These are phyloP conservation scores for Aspergillus glaucus DNA, from an alignment of 2,329 filamentous ascomycete genomes.

Conservation along the genomic window DNA sequence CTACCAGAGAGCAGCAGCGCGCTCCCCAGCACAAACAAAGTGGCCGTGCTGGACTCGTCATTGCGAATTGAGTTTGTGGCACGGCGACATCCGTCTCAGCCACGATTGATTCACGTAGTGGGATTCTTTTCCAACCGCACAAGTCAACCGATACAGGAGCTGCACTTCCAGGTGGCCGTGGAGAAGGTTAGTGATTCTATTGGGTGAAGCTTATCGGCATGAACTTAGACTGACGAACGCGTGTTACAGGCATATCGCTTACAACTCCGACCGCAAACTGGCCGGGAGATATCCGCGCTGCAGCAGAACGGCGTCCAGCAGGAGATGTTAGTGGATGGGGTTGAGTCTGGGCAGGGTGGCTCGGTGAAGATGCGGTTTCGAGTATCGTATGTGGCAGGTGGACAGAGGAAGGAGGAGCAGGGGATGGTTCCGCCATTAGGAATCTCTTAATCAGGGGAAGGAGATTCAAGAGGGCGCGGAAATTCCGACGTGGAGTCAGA, in stretches of 20 bases:
- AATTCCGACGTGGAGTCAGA: neutral
- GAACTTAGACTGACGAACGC: slow-evolving; percentile 1
- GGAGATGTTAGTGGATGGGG: slow-evolving; percentile 69
- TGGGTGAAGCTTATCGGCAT: neutral
- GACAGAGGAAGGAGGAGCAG: slow-evolving; percentile 62
- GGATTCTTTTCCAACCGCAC: slow-evolving; percentile 82
- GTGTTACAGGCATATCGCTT: slow-evolving; percentile 65
- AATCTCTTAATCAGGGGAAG: slow-evolving; percentile 49
- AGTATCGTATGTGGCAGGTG: slow-evolving; percentile 67
- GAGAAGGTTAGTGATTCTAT: slow-evolving; percentile 62
- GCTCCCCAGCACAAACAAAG: slow-evolving; percentile 56
- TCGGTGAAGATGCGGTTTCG: slow-evolving; percentile 88
- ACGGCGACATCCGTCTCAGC: slow-evolving; percentile 49
- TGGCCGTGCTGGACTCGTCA: slow-evolving; percentile 62
- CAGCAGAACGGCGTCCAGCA: slow-evolving; percentile 77
- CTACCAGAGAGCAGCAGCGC: slow-evolving; percentile 54
- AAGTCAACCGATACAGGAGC: slow-evolving; percentile 62
- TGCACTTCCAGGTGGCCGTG: slow-evolving; percentile 89
- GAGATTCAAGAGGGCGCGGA: neutral
- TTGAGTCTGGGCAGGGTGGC: slow-evolving; percentile 65
- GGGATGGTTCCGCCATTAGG: slow-evolving; percentile 77
- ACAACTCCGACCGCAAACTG: slow-evolving; percentile 77
- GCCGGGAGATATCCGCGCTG: slow-evolving; percentile 63
- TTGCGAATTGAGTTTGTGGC: slow-evolving; percentile 70
- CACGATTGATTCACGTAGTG: slow-evolving; percentile 59